These are phyloP conservation scores for Megacollybia marginata DNA, from an alignment of 768 basidiomycete species.

Conservation along the genomic window DNA sequence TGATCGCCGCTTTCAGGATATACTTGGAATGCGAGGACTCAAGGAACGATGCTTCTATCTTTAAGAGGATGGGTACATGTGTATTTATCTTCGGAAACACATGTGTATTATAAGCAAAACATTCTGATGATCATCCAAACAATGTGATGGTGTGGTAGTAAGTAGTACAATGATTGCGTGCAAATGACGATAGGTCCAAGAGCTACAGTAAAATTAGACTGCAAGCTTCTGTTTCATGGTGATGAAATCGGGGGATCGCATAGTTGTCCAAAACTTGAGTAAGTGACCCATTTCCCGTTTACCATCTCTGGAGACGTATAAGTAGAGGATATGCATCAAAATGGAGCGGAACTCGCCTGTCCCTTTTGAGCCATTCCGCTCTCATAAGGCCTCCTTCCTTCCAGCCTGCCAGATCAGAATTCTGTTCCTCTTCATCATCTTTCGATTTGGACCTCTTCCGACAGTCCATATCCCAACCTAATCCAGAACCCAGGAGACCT, in stretches of 20 bases:
- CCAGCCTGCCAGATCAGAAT: conserved; percentile 40
- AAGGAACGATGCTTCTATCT: conserved; percentile 81
- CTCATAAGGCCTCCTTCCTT: conserved; percentile 39
- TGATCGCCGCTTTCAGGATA: conserved; percentile 39
- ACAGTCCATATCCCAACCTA: conserved; percentile 25
- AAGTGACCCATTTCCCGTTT: conserved; percentile 48
- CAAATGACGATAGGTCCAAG: background rate
- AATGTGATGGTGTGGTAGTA: background rate
- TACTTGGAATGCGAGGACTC: conserved; percentile 72
- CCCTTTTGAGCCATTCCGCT: conserved; percentile 53
- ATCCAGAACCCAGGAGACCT: conserved; percentile 26
- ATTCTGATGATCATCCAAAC: background rate
- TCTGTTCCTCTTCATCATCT: conserved; percentile 11
- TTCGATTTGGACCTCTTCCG: conserved; percentile 17
- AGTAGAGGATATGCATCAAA: conserved; percentile 4
- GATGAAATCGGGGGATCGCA: conserved; percentile 46
- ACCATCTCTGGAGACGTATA: conserved; percentile 34
- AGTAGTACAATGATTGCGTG: background rate
- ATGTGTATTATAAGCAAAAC: background rate
- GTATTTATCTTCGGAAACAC: background rate
- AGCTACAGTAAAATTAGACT: conserved; percentile 27
- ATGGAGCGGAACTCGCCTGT: conserved; percentile 30
- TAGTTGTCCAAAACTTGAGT: conserved; percentile 37
- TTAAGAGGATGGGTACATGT: conserved; percentile 17
- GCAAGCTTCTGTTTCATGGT: conserved; percentile 46